Base-by-base conservation (phyloP, 1,139 yeast genomes). In the Insectozyma bohioensis region DNA sequence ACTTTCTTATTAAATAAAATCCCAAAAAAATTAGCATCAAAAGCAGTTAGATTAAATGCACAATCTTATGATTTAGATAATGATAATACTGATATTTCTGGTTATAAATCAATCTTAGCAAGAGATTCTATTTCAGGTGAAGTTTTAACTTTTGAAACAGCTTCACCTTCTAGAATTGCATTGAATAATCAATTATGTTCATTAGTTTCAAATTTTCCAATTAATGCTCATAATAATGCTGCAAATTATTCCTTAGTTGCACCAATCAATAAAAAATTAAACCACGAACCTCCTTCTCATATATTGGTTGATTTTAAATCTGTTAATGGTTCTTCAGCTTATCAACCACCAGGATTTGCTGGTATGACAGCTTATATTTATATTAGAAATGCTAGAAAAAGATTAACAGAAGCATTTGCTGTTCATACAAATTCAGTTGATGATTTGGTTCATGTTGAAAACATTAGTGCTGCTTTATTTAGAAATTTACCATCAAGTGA, bases 331-430 rank as follows among this genome's bases (percentile, higher is more conserved):
- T 70, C 85, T 2, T 71, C 80, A 6, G 71, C 67, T 38, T 68
- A 72, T 48, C 75, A 77, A 39, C 87, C 88, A 10, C 75, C 77
- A 24, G 88, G 88, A 3, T 79, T 82, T 46, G 69, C 75, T 9
- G 86, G 86, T 27, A 71, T 80, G 73, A 78, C 78, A 28, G 92
- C 90, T 3, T 79, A 80, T 49, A 63, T 87, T 60, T 83, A 81
- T 51, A 61, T 87, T 47, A 69, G 95, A 52, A 83, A 81, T 42
- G 68, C 75, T 23, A 72, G 72, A 34, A 75, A 70, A 46, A 69
- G 86, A 47, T 65, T 87, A 39, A 84, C 95, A 0, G 95, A 87
- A 60, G 82, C 95, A 0, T 85, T 83, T 61, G 78, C 85, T 7
- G 79, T 85, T 29, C 78, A 77, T 42, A 75, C 87, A 29, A 61